Percentiles rank a stretch among this genome's conserved stretches.
These are phyloP conservation scores for Pelargonium exstipulatum DNA, from an alignment of 441 rosid species.

Conservation along the genomic window DNA sequence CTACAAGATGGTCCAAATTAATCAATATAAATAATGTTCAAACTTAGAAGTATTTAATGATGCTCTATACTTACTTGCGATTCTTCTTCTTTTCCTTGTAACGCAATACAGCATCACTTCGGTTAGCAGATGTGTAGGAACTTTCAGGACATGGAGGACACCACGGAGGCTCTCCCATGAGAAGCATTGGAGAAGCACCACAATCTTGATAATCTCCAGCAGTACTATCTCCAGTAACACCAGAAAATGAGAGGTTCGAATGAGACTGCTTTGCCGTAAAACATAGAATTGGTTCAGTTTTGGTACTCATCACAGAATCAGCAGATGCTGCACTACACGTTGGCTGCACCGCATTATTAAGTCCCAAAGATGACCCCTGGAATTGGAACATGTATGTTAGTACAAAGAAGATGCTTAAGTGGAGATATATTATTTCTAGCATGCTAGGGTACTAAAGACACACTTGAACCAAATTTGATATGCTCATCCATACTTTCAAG, in stretches of 20 bases:
- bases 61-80: constrained; percentile 61
- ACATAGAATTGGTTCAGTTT: constrained; percentile 81
- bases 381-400: constrained; percentile 14
- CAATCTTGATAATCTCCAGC: constrained; percentile 89
- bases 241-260: constrained; percentile 85
- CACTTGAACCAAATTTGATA: neutral
- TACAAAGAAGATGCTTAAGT: too few species aligned
- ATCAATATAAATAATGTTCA: neutral
- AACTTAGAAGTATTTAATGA: neutral
- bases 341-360: constrained; percentile 50
- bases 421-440: neutral
- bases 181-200: constrained; percentile 70
- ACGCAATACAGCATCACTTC: constrained; percentile 84
- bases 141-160: constrained; percentile 60
- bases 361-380: constrained; percentile 53
- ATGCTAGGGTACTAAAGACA: neutral
- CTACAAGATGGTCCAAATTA: neutral
- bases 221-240: constrained; percentile 75
- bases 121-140: constrained; percentile 52
- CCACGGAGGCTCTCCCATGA: constrained; percentile 93
- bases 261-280: constrained; percentile 47
- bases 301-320: constrained; percentile 68
- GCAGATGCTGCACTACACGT: constrained; percentile 76
- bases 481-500: neutral
- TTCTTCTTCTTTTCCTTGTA: constrained; percentile 96